Evolutionary conservation across 495 filamentous ascomycete species (phyloP).

Genomic region (Trichoderma asperelloides): DNA sequence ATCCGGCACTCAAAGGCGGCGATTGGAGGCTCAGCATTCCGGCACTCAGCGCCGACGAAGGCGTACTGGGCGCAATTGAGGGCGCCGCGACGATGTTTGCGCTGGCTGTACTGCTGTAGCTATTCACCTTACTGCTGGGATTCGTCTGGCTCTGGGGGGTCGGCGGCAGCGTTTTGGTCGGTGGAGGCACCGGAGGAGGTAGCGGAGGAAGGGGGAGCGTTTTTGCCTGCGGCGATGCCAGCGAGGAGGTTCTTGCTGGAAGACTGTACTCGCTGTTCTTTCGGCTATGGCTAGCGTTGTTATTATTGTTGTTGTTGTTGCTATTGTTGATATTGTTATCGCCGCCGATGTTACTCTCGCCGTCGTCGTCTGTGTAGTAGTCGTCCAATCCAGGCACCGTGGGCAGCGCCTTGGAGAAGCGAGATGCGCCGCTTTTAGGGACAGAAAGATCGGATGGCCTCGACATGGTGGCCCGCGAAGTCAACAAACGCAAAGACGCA

Average conservation of each 20-base stretch:
- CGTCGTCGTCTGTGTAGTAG: neutral
- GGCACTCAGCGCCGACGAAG: neutral
- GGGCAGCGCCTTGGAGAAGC: constrained; percentile 29
- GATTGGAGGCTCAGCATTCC: neutral
- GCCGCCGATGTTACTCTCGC: neutral
- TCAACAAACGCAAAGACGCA: neutral
- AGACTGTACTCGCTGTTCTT: neutral
- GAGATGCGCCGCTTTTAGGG: constrained; percentile 23
- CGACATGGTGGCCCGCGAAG: neutral
- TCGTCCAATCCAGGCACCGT: constrained; percentile 4
- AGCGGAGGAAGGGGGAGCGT: neutral
- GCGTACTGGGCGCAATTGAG: neutral
- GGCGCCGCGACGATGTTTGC: neutral
- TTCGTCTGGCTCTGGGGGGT: neutral
- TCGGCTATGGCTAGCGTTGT: neutral
- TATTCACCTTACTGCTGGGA: neutral
- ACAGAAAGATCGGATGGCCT: constrained; percentile 7
- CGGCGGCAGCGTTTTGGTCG: neutral
- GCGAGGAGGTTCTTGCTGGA: neutral
- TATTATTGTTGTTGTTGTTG: neutral
- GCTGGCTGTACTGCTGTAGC: neutral
- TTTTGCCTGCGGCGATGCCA: neutral
- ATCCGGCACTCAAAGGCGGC: neutral
- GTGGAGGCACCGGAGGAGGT: neutral
- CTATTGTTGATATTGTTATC: neutral